Evolutionary conservation across 306 rosid genomes (phyloP), one percentile per base, ranked within the genome.

Genomic region (Fagus sylvatica): DNA sequence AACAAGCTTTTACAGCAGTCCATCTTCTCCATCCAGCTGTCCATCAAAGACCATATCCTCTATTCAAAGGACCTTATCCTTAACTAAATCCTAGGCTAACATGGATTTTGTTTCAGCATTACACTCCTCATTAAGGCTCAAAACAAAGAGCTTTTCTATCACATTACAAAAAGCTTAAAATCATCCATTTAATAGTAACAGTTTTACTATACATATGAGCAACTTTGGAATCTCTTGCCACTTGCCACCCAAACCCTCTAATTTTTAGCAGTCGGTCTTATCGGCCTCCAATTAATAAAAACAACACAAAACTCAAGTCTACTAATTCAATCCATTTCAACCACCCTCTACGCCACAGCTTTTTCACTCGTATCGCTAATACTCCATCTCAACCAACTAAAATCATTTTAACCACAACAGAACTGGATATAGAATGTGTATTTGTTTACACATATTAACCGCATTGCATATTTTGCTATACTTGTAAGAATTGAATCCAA

Each of bases 21-120:
- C 17, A 6, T 34, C 68, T 10, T 41, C 53, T 6, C 73, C 53
- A 40, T 70, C 46, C 46, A 55, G 32, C 49, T 7, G 39, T 46
- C 11, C 51, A 57, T 40, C 13, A 57, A 77, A 57, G 69, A 32
- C 51, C 70, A 77, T 37, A 43, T 32, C 10, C 33, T 53, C 69
- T 7, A 33, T 40, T 61, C 19, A 61, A 61, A 37, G 19, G 34
- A 12, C 68, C 32, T 22, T 61, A 61, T 32, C 36, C 4, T 12
- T 8, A 61, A 61, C 32, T 33, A 30, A 59, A 15, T 32, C n/a
- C 68, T 33, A 33, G 15, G 16, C 7, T 8, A 30, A 3, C 12
- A 6, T 30, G 37, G n/a, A 61, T 13, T 56, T 61, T 32, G 39
- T 61, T 16, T 61, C n/a, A 11, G n/a, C 39, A 4, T 61, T 32